Evolutionary conservation across 495 filamentous ascomycete genomes (phyloP).

Genomic region (Staphylotrichum longicolle): DNA sequence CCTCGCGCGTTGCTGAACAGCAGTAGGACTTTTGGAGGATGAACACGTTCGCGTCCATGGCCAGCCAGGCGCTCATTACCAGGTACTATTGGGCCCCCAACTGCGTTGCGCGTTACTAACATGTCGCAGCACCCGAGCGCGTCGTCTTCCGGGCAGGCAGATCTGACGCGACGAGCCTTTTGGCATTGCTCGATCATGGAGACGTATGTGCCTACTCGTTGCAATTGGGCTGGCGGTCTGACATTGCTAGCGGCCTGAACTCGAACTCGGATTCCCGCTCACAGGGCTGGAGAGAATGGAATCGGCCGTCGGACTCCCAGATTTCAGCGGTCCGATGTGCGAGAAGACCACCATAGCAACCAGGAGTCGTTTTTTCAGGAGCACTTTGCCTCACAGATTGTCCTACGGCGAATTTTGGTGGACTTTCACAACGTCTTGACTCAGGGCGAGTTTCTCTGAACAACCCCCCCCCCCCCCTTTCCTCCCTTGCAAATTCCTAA

Average conservation of each 20-base stretch:
- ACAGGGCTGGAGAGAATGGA: slow-evolving; percentile 54
- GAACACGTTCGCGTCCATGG: slow-evolving; percentile 50
- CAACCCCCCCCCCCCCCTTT: too few relatives aligned
- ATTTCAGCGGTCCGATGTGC: slow-evolving; percentile 46
- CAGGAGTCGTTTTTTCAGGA: slow-evolving; percentile 53
- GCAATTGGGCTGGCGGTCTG: too few relatives aligned
- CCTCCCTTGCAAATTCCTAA: background rate
- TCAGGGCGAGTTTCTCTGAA: slow-evolving; percentile 40
- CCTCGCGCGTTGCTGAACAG: slow-evolving; percentile 15
- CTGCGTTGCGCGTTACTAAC: slow-evolving; percentile 11
- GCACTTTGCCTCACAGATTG: slow-evolving; percentile 58
- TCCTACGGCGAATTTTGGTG: slow-evolving; percentile 51
- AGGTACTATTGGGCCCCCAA: slow-evolving; percentile 36
- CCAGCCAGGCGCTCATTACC: slow-evolving; percentile 52
- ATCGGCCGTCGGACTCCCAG: slow-evolving; percentile 50
- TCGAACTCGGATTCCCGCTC: slow-evolving; percentile 55
- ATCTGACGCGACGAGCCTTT: slow-evolving; percentile 54
- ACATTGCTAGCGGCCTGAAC: slow-evolving; percentile 44
- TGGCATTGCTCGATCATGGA: slow-evolving; percentile 61
- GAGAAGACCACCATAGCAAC: slow-evolving; percentile 50
- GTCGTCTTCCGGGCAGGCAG: slow-evolving; percentile 46
- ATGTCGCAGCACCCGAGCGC: slow-evolving; percentile 43
- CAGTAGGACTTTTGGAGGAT: slow-evolving; percentile 58
- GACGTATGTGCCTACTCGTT: slow-evolving; percentile 39
- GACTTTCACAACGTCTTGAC: slow-evolving; percentile 50